Percentiles rank a stretch among this genome's conserved stretches.
Evolutionary conservation across 805 yeast species (phyloP).

Genomic region (Huiozyma sinensis): DNA sequence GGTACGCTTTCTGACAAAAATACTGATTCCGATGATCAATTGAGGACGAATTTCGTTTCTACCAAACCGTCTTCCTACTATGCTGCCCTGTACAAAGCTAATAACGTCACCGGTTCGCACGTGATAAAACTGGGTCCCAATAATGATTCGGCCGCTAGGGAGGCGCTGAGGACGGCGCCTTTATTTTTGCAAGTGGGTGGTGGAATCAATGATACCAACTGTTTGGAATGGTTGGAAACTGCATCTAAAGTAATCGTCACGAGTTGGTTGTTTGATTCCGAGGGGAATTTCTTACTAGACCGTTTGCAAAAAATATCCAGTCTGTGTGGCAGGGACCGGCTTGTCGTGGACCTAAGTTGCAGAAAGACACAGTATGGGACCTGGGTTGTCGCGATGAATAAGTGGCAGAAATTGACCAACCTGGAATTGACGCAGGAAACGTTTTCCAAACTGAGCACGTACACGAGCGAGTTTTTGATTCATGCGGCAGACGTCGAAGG

Average conservation of each 20-base stretch:
- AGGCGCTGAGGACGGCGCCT: constrained; percentile 72
- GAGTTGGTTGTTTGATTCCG: constrained; percentile 61
- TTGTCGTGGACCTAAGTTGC: constrained; percentile 90
- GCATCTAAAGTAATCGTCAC: constrained; percentile 90
- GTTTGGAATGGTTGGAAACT: constrained; percentile 60
- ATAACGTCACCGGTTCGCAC: constrained; percentile 67
- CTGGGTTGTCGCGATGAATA: constrained; percentile 97
- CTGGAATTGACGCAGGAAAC: constrained; percentile 44
- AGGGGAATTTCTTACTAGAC: constrained; percentile 39
- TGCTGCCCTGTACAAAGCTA: constrained; percentile 53
- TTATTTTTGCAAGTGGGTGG: constrained; percentile 78
- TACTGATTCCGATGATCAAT: constrained; percentile 24
- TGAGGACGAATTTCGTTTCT: constrained; percentile 71
- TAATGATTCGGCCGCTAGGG: constrained; percentile 73
- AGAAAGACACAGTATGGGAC: constrained; percentile 30
- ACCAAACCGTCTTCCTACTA: constrained; percentile 63
- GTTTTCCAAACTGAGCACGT: constrained; percentile 42
- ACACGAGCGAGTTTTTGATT: constrained; percentile 78
- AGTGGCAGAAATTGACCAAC: constrained; percentile 87
- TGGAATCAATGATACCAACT: constrained; percentile 71
- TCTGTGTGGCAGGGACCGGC: constrained; percentile 49
- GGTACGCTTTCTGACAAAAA: constrained; percentile 66
- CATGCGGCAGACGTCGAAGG: constrained; percentile 99
- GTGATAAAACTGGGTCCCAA: constrained; percentile 82
- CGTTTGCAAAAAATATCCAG: constrained; percentile 42